Conservation (phyloP, 176 grass and related monocot genomes). For the Leersia perrieri region DNA sequence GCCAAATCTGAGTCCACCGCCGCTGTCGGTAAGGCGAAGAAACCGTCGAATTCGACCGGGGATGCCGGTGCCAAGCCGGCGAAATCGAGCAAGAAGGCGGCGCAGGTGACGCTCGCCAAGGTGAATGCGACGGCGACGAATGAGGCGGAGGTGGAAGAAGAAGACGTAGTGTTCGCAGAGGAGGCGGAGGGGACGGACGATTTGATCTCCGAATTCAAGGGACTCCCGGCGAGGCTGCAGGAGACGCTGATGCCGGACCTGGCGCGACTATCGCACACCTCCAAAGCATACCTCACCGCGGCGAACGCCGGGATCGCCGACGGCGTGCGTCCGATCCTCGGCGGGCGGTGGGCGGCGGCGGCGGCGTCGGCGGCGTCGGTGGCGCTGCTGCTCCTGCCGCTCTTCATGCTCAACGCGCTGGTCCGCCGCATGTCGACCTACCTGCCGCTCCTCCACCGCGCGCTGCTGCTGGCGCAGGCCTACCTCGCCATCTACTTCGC, state of each 20-base stretch:
- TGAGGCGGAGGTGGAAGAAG: constrained; percentile 14
- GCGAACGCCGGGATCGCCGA: constrained; percentile 74
- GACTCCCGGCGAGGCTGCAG: constrained; percentile 55
- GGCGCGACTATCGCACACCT: constrained; percentile 70
- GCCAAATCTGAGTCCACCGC: constrained; percentile 49
- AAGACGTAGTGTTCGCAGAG: constrained; percentile 44
- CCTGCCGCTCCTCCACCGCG: constrained; percentile 70
- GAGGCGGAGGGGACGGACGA: constrained; percentile 48
- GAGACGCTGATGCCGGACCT: constrained; percentile 82
- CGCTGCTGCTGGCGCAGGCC: constrained; percentile 81
- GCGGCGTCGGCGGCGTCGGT: constrained; percentile 57
- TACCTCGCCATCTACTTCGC: constrained; percentile 99
- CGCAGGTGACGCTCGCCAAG: constrained; percentile 32
- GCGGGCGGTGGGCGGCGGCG: constrained; percentile 58
- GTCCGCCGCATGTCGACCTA: constrained; percentile 65
- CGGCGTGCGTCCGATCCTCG: constrained; percentile 66
- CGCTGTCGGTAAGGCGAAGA: constrained; percentile 50
- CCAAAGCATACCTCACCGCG: constrained; percentile 80
- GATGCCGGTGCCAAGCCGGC: constrained; percentile 15
- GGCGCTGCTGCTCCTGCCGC: constrained; percentile 56
- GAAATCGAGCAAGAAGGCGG: constrained; percentile 50
- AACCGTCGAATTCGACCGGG: constrained; percentile 34
- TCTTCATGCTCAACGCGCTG: constrained; percentile 66
- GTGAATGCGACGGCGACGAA: constrained; percentile 13
- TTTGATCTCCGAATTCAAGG: constrained; percentile 74